Evolutionary conservation across 2,329 filamentous ascomycete genomes (phyloP).

Genomic region (Ustilaginoidea virens): DNA sequence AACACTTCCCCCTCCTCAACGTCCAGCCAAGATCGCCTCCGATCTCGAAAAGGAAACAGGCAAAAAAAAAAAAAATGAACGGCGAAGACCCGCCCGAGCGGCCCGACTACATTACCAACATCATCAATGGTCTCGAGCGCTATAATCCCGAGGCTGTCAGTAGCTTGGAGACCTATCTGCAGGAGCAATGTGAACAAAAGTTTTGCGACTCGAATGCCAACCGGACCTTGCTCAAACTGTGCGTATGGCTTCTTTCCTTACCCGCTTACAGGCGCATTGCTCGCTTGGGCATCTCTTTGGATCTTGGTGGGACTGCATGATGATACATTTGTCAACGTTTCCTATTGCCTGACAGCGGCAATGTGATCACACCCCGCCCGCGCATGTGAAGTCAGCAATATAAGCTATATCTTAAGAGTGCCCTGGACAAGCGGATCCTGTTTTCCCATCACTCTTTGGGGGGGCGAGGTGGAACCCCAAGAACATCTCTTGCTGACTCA

Average conservation of each 20-base stretch:
- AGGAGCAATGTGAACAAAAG: constrained; percentile 86
- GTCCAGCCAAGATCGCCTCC: constrained; percentile 8
- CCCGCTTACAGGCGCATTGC: background rate
- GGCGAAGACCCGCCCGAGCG: constrained; percentile 81
- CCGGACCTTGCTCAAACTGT: constrained; percentile 92
- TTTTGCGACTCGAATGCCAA: constrained; percentile 95
- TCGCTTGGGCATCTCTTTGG: constrained; percentile 4
- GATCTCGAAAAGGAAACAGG: background rate
- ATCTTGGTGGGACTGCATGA: constrained; percentile 33
- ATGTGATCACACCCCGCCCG: constrained; percentile 20
- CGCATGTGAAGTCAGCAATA: constrained; percentile 9
- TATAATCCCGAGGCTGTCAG: constrained; percentile 97
- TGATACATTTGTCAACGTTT: constrained; percentile 76
- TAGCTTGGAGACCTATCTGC: constrained; percentile 87
- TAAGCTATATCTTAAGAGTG: constrained; percentile 56
- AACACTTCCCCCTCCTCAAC: constrained; percentile 7
- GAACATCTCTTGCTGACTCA: background rate
- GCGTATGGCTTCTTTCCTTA: constrained; percentile 30
- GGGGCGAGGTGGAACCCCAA: too few relatives aligned
- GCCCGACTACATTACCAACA: constrained; percentile 79
- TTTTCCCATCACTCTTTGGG: too few relatives aligned
- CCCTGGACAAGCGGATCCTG: background rate
- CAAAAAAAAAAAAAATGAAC: constrained; percentile 35
- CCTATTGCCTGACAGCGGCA: constrained; percentile 83
- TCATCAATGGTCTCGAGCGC: constrained; percentile 92